Conservation (phyloP, 345 rosid species). For the Citrus unshiu region DNA sequence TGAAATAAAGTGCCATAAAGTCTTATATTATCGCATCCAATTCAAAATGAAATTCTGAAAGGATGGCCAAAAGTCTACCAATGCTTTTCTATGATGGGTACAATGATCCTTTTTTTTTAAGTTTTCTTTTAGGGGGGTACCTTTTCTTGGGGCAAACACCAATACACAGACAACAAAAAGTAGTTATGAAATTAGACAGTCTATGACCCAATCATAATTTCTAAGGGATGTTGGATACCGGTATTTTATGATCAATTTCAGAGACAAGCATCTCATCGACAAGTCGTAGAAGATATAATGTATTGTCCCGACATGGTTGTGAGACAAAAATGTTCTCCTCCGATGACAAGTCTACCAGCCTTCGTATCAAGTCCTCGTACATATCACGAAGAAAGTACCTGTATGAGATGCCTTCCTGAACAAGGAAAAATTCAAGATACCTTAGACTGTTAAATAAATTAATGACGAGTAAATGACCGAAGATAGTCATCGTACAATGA, state of each 20-base stretch:
- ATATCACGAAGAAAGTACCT: constrained; percentile 69
- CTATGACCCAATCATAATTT: background rate
- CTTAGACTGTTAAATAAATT: background rate
- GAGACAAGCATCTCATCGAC: constrained; percentile 88
- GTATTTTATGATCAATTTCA: constrained; percentile 67
- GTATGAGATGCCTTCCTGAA: constrained; percentile 59
- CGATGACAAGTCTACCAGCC: constrained; percentile 65
- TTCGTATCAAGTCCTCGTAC: constrained; percentile 62
- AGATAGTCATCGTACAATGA: constrained; percentile 2
- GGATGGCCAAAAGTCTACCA: background rate
- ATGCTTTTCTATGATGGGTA: background rate
- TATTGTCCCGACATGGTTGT: constrained; percentile 96
- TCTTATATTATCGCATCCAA: background rate
- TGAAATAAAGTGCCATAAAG: background rate
- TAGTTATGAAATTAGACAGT: background rate
- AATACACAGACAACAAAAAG: background rate
- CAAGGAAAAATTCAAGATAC: constrained; percentile 15
- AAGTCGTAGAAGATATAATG: constrained; percentile 67
- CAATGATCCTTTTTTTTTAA: background rate
- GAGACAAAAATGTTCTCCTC: constrained; percentile 79
- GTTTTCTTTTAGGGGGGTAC: background rate
- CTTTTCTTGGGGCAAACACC: background rate
- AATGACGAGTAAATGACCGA: background rate
- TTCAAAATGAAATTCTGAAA: background rate
- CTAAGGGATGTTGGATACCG: constrained; percentile 39